Base-by-base conservation (phyloP, 2,329 filamentous ascomycete genomes). In the Elsinoe australis region DNA sequence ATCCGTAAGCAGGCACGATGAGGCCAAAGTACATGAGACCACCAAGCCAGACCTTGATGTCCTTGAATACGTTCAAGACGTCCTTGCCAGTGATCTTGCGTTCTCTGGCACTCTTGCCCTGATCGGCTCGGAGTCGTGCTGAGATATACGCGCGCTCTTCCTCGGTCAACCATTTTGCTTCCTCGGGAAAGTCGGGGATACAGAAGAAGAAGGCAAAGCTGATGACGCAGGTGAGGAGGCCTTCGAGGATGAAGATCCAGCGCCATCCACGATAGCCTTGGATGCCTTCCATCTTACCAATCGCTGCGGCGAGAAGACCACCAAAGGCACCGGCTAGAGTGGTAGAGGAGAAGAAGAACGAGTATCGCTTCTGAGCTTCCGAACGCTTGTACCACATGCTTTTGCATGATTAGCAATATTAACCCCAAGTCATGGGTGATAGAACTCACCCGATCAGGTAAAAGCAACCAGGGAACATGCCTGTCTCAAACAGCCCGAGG, bases 321-420 rank as follows among this genome's bases (percentile, higher is more conserved):
- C 87, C 88, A 58, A 95, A 95, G 0, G 87, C 85, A 24, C 85
- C 85, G 1, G 85, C 85, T 3, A 90, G 70, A 0, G 82, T 85
- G 0, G 85, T 89, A 21, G 76, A 86, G 59, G 78, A 82, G 72
- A 96, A 96, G 73, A 96, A 96, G 71, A 96, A 89, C 12, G 82
- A 85, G 68, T 89, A 95, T 22, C 92, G 81, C 59, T 87, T 87
- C 67, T 96, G 90, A 2, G 89, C 87, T 67, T 96, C 92, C 35
- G 73, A 73, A 51, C 90, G 80, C 51, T 82, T 81, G 59, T 96
- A 98, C 88, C 85, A 94, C 82, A 90, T 90, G 7, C 50, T 85
- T 29, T 29, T 29, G 26, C 26, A 7, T 29, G 26, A 29, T 7
- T 12, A 29, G 12, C 26, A 29, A 29, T 29, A 12, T 29, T 6